Conservation (phyloP, 495 filamentous ascomycete genomes). For the Clohesyomyces aquaticus region DNA sequence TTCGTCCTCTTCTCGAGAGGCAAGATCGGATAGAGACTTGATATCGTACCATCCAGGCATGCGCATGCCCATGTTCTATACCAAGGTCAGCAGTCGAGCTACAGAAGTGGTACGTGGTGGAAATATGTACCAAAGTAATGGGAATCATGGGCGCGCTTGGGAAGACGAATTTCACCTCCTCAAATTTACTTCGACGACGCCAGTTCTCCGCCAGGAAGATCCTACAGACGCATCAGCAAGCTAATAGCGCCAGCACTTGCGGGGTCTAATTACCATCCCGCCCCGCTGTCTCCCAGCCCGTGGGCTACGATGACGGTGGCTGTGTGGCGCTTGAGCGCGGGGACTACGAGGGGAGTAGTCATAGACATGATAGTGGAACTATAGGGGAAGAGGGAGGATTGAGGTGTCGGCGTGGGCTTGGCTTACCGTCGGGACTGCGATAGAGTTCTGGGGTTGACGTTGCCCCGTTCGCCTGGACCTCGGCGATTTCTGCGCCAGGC, state of each 20-base stretch:
- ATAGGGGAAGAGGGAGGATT: not conserved
- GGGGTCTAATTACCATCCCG: constrained; percentile 51
- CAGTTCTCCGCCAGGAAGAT: constrained; percentile 83
- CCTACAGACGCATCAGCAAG: constrained; percentile 49
- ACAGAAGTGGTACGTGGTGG: not conserved
- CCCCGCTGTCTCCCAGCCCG: constrained; percentile 79
- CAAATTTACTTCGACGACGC: constrained; percentile 78
- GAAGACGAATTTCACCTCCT: constrained; percentile 90
- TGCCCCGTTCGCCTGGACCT: constrained; percentile 7
- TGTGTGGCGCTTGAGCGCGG: constrained; percentile 86
- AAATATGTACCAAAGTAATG: constrained; percentile 74
- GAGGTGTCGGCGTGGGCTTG: not conserved
- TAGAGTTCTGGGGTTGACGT: not conserved
- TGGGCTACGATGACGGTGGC: constrained; percentile 94
- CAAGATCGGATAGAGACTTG: constrained; percentile 52
- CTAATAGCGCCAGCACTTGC: not conserved
- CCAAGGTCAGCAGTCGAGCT: constrained; percentile 16
- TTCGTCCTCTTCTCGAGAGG: constrained; percentile 66
- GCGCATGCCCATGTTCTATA: constrained; percentile 73
- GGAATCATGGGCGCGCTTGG: constrained; percentile 91
- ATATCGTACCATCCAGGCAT: constrained; percentile 97
- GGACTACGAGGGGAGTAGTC: constrained; percentile 70
- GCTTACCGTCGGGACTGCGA: not conserved
- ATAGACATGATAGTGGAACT: constrained; percentile 53
- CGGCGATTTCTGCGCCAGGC: no score